phyloP scores from a whole-genome alignment of 208 protist genomes.

The Leishmania braziliensis region DNA sequence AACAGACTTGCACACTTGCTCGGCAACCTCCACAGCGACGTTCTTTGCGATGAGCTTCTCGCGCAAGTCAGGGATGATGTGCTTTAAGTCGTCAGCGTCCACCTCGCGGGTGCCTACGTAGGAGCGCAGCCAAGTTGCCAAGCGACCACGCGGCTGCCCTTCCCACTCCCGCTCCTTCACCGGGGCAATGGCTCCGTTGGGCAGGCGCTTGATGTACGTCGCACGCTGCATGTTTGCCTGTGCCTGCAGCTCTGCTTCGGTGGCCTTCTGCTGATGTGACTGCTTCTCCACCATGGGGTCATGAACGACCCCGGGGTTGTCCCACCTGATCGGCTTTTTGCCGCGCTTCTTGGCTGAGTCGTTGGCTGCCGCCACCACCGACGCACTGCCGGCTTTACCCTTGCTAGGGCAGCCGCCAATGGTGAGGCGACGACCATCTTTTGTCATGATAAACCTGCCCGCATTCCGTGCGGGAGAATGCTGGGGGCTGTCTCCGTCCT shows the following conservation, averaged over 20 bases:
- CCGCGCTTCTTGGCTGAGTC: conserved; percentile 37
- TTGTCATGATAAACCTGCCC: conserved; percentile 57
- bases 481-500: not conserved
- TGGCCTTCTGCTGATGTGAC: conserved; percentile 37
- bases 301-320: conserved; percentile 27
- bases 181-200: conserved; percentile 62
- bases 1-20: conserved; percentile 96
- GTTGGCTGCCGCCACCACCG: conserved; percentile 9
- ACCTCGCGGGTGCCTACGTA: conserved; percentile 82
- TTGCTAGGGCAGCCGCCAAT: conserved; percentile 37
- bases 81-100: conserved; percentile 87
- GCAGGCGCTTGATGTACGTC: conserved; percentile 78
- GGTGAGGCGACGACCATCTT: conserved; percentile 60
- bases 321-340: conserved; percentile 74
- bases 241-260: conserved; percentile 71
- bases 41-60: conserved; percentile 98
- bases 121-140: conserved; percentile 77
- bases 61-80: conserved; percentile 91
- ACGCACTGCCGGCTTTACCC: not conserved
- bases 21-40: conserved; percentile 97
- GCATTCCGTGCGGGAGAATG: conserved; percentile 3
- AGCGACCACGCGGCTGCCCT: conserved; percentile 61
- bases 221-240: conserved; percentile 66
- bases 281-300: conserved; percentile 38
- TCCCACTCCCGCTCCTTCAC: conserved; percentile 86